phyloP scores from a whole-genome alignment of 352 stramenopile species.

The Globisporangium viniferum region DNA sequence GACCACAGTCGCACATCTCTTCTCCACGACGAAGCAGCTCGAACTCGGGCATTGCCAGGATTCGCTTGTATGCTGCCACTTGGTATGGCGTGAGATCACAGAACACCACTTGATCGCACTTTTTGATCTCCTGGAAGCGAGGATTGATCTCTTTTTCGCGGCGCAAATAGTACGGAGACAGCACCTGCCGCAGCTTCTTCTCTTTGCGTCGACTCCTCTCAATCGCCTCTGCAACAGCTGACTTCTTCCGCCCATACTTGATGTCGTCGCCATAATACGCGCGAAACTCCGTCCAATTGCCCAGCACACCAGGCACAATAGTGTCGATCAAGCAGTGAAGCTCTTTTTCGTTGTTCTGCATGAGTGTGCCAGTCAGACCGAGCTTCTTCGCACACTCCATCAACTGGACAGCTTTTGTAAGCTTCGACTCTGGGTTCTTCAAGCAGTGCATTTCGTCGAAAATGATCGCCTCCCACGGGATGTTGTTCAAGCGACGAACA shows the following conservation, averaged over 20 bases:
- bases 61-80: conserved; percentile 62
- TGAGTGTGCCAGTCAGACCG: conserved; percentile 87
- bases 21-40: conserved; percentile 61
- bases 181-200: conserved; percentile 51
- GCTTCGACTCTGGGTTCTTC: conserved; percentile 95
- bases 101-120: conserved; percentile 78
- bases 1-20: conserved; percentile 60
- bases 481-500: conserved; percentile 74
- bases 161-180: conserved; percentile 65
- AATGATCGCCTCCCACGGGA: conserved; percentile 92
- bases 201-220: conserved; percentile 66
- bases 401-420: conserved; percentile 77
- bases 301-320: conserved; percentile 62
- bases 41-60: conserved; percentile 73
- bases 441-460: conserved; percentile 99
- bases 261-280: conserved; percentile 79
- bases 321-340: conserved; percentile 76
- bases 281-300: conserved; percentile 66
- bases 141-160: conserved; percentile 76
- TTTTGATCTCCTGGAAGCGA: conserved; percentile 66
- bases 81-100: conserved; percentile 74
- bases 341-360: conserved; percentile 88
- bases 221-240: conserved; percentile 54
- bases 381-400: conserved; percentile 66
- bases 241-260: conserved; percentile 82